These are phyloP conservation scores for Rhynchosporium agropyri DNA, from an alignment of 2,329 filamentous ascomycete genomes.

Conservation along the genomic window DNA sequence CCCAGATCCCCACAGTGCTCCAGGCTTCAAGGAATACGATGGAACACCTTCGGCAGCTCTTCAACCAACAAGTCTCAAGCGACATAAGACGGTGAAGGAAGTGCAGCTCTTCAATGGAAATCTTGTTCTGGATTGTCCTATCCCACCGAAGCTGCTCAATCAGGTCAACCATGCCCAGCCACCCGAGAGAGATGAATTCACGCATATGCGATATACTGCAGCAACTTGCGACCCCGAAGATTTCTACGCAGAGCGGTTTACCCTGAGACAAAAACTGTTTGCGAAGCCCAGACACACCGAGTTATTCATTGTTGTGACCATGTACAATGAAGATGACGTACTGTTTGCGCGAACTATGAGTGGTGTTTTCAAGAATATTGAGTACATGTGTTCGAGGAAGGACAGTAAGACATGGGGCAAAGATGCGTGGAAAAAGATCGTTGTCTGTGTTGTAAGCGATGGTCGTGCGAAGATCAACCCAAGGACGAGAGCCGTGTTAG, in stretches of 20 bases:
- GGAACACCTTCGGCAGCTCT: slow-evolving; percentile 54
- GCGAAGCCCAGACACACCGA: slow-evolving; percentile 92
- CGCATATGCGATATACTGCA: slow-evolving; percentile 90
- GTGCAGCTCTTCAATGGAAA: slow-evolving; percentile 97
- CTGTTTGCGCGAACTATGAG: slow-evolving; percentile 94
- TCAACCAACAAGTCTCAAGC: slow-evolving; percentile 63
- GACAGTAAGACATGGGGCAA: slow-evolving; percentile 98
- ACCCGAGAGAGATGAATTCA: slow-evolving; percentile 86
- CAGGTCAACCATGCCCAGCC: slow-evolving; percentile 39
- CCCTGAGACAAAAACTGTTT: slow-evolving; percentile 86
- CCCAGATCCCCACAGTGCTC: slow-evolving; percentile 55
- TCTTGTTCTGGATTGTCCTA: slow-evolving; percentile 92
- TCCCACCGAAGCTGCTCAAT: slow-evolving; percentile 83
- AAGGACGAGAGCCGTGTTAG: slow-evolving; percentile 83
- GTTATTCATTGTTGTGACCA: slow-evolving; percentile 93
- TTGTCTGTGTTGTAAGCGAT: slow-evolving; percentile 96
- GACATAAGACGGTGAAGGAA: slow-evolving; percentile 99
- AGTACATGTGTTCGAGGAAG: slow-evolving; percentile 93
- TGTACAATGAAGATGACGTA: slow-evolving; percentile 99
- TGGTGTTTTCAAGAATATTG: slow-evolving; percentile 97
- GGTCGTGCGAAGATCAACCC: slow-evolving; percentile 97
- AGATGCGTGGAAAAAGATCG: slow-evolving; percentile 99
- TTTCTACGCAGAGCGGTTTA: slow-evolving; percentile 89
- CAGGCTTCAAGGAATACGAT: slow-evolving; percentile 49
- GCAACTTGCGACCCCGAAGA: slow-evolving; percentile 91